phyloP scores from a whole-genome alignment of 2,329 filamentous ascomycete genomes.

The Aspergillus glaucus region DNA sequence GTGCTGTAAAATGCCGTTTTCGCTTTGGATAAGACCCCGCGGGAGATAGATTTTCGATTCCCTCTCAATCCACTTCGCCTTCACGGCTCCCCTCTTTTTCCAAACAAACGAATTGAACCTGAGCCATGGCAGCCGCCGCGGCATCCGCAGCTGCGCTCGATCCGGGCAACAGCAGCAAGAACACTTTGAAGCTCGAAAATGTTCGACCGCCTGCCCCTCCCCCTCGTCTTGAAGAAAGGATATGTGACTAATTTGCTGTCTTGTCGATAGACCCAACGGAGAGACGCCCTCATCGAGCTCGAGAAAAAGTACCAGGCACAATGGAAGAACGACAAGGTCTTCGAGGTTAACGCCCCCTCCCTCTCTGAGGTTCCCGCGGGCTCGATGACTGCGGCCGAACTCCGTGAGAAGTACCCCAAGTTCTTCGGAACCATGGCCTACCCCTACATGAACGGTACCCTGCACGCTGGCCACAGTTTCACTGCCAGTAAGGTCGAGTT shows the following conservation, averaged over 20 bases:
- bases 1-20: background rate
- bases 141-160: conserved; percentile 53
- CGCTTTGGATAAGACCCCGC: conserved; percentile 11
- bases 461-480: conserved; percentile 90
- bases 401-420: conserved; percentile 78
- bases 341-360: conserved; percentile 79
- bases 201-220: conserved; percentile 24
- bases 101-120: conserved; percentile 17
- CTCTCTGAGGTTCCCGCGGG: conserved; percentile 69
- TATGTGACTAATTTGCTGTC: conserved; percentile 10
- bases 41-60: conserved; percentile 7
- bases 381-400: conserved; percentile 64
- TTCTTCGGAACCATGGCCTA: conserved; percentile 79
- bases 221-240: conserved; percentile 9
- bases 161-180: conserved; percentile 50
- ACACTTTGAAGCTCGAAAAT: conserved; percentile 61
- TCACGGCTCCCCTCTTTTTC: conserved; percentile 16
- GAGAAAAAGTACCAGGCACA: conserved; percentile 89
- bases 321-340: conserved; percentile 72
- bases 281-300: conserved; percentile 27
- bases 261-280: conserved; percentile 24
- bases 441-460: conserved; percentile 78
- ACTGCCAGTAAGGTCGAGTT: conserved; percentile 93
- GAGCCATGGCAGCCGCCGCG: conserved; percentile 37
- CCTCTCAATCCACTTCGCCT: conserved; percentile 4